A percentile compares a stretch with the other conserved stretches of the same genome.
Evolutionary conservation across 192 early-diverging fungal species (phyloP).

Genomic region (Backusella australiensis): DNA sequence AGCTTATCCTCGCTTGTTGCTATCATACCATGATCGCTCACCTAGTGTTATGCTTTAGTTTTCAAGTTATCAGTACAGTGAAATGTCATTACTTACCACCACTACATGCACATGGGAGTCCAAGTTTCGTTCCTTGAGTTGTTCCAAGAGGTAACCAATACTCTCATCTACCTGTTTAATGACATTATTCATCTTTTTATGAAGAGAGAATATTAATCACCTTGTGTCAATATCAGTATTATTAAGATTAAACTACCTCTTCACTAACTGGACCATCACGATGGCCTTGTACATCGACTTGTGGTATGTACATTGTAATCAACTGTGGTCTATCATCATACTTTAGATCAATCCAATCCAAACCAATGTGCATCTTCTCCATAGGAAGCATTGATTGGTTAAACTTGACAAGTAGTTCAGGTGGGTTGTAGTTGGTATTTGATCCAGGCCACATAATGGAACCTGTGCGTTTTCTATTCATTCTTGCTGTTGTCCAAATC

Average conservation of each 20-base stretch:
- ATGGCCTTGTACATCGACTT: constrained; percentile 81
- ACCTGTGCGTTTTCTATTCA: constrained; percentile 61
- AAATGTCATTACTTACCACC: constrained; percentile 6
- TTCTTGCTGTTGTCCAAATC: constrained; percentile 84
- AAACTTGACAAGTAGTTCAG: constrained; percentile 66
- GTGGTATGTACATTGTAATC: constrained; percentile 72
- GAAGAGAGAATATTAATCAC: neutral
- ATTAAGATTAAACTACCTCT: constrained; percentile 43
- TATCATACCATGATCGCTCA: constrained; percentile 90
- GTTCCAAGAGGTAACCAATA: constrained; percentile 58
- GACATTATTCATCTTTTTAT: constrained; percentile 50
- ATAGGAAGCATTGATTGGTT: constrained; percentile 38
- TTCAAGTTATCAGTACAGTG: neutral
- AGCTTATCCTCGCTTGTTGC: constrained; percentile 43
- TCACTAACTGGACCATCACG: constrained; percentile 59
- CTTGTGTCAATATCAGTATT: neutral
- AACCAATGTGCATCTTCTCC: constrained; percentile 56
- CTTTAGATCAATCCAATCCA: constrained; percentile 77
- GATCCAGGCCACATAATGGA: constrained; percentile 89
- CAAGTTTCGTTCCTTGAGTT: constrained; percentile 55
- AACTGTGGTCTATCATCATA: constrained; percentile 66
- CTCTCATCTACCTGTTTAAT: constrained; percentile 53
- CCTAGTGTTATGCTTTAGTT: neutral
- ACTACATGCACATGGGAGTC: constrained; percentile 64
- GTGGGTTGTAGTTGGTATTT: constrained; percentile 54